Conservation (phyloP, 164 flowering plant species). For the Brasenia schreberi region DNA sequence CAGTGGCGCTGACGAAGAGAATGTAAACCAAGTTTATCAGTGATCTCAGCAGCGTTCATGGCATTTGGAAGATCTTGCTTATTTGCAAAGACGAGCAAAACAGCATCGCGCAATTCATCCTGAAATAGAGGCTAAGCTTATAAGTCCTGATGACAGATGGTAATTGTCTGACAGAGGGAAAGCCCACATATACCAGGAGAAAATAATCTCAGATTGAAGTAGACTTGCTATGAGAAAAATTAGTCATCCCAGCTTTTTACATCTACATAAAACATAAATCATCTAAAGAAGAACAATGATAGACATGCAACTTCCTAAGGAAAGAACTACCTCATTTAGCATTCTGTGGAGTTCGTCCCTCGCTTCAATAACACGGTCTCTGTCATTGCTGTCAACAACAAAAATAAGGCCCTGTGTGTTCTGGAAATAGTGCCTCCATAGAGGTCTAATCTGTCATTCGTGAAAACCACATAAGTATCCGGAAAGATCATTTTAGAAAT, state of each 20-base stretch:
- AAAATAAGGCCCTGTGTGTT: conserved; percentile 16
- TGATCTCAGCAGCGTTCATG: conserved; percentile 77
- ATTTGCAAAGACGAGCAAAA: conserved; percentile 68
- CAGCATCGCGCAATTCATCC: conserved; percentile 69
- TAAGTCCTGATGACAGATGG: background rate
- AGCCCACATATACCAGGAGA: background rate
- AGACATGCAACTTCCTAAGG: background rate
- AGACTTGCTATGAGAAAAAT: background rate
- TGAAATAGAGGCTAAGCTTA: background rate
- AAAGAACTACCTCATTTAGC: conserved; percentile 14
- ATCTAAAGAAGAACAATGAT: background rate
- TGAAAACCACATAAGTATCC: background rate
- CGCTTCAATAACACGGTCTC: conserved; percentile 14
- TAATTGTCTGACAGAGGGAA: no score
- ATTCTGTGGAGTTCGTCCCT: conserved; percentile 20
- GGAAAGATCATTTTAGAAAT: no score
- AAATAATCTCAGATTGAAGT: background rate
- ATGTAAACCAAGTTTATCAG: conserved; percentile 67
- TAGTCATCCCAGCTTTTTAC: background rate
- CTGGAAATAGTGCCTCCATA: conserved; percentile 19
- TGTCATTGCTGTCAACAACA: conserved; percentile 18
- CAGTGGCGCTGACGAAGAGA: conserved; percentile 77
- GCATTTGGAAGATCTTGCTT: conserved; percentile 81
- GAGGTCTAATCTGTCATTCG: conserved; percentile 13
- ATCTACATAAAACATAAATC: background rate